Evolutionary conservation across 192 early-diverging fungal species (phyloP), one percentile per base, ranked within the genome.

Genomic region (Rhizophagus sp.): DNA sequence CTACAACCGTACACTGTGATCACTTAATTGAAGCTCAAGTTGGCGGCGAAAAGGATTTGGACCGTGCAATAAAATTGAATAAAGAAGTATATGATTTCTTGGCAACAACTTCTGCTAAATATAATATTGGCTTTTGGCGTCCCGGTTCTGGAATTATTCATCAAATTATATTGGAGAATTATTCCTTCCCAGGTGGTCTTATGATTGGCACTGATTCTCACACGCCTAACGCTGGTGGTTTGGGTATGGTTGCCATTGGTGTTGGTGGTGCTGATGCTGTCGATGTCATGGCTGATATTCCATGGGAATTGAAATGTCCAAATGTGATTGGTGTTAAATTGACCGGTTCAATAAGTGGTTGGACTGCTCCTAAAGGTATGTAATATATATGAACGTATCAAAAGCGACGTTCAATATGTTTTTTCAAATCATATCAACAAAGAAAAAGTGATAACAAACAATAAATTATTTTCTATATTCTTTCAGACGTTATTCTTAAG

Each of bases 191-290:
- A 49, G 97, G 97, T 79, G 91, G 91, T 78, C 87, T 99, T 81
- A 97, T 99, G 94, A 94, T 99, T 76, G 97, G 97, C 81, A 99
- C 97, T 73, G 97, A 99, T 83, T 97, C 96, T 68, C 97, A 99
- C 88, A 97, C 97, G 62, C 97, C 97, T 62, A 99, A 99, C 82
- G 95, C 95, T 41, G 96, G 98, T 83, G 98, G 98, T 61, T 84
- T 99, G 71, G 98, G 97, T 70, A 96, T 95, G 89, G 88, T 99
- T 82, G 98, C 98, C 17, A 96, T 99, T 75, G 98, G 98, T 85
- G 98, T 99, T 73, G 98, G 98, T 77, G 98, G 98, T 84, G 98
- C 98, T 49, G 98, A 99, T 86, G 98, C 98, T 66, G 98, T 99
- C 12, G 98, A 99, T 81, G 98, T 96, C 25, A 97, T 99, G 96